These are phyloP conservation scores for Gracilaria gracilis DNA, from an alignment of 23 red algal species.

Conservation along the genomic window DNA sequence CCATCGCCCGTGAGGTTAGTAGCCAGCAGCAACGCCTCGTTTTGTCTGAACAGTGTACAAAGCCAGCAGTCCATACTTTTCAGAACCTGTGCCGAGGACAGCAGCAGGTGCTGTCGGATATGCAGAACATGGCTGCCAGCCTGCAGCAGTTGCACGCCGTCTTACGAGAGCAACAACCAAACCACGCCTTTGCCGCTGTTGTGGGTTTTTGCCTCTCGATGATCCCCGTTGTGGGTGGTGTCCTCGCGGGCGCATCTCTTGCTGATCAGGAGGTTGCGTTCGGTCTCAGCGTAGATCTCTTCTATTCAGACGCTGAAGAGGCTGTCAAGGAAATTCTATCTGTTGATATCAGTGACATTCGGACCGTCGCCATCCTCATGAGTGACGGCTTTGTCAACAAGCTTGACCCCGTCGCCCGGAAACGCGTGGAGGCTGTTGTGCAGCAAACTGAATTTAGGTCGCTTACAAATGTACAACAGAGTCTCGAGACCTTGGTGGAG, in stretches of 20 bases:
- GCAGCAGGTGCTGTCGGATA: not conserved
- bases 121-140: not conserved
- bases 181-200: not conserved
- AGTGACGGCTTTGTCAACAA: not conserved
- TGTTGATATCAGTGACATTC: not conserved
- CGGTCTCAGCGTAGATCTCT: not conserved
- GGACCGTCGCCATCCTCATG: not conserved
- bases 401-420: not conserved
- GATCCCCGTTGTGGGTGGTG: not conserved
- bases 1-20: not conserved
- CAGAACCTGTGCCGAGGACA: not conserved
- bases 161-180: not conserved
- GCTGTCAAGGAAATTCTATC: not conserved
- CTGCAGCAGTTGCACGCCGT: not conserved
- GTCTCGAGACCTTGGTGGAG: too few species aligned
- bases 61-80: not conserved
- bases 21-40: not conserved
- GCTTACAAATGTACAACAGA: not conserved
- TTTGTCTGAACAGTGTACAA: not conserved
- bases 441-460: not conserved
- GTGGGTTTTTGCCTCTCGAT: not conserved
- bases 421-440: slow-evolving; percentile 17
- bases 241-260: not conserved
- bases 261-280: not conserved
- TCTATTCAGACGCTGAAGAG: not conserved